These are phyloP conservation scores for Penicillium chermesinum DNA, from an alignment of 495 filamentous ascomycete species.

Conservation along the genomic window DNA sequence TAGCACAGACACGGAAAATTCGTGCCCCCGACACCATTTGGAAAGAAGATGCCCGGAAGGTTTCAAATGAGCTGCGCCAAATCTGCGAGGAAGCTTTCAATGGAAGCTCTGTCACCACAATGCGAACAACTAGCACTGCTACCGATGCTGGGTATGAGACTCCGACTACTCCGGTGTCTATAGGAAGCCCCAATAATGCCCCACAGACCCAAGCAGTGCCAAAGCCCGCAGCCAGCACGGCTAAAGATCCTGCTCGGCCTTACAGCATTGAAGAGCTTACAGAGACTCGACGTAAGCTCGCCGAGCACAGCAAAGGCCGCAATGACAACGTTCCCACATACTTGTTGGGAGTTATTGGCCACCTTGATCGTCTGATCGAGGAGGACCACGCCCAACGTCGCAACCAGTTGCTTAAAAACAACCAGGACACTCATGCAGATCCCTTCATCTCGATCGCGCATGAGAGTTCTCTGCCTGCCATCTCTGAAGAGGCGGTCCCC, in stretches of 20 bases:
- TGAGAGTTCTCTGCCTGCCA: constrained; percentile 45
- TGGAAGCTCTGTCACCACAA: constrained; percentile 54
- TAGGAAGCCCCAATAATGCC: constrained; percentile 22
- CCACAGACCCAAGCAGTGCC: no score
- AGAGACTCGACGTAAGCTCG: constrained; percentile 53
- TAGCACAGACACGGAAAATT: constrained; percentile 34
- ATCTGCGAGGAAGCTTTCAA: constrained; percentile 83
- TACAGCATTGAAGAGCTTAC: constrained; percentile 48
- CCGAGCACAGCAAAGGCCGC: constrained; percentile 38
- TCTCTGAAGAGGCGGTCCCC: constrained; percentile 42
- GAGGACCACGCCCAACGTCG: constrained; percentile 23
- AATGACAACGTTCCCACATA: constrained; percentile 39
- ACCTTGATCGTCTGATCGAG: constrained; percentile 59
- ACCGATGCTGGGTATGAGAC: constrained; percentile 45
- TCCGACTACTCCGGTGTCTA: constrained; percentile 48
- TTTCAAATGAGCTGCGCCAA: constrained; percentile 61
- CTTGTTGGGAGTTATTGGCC: constrained; percentile 54
- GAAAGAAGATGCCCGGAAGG: constrained; percentile 57
- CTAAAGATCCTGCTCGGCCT: constrained; percentile 22
- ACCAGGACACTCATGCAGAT: constrained; percentile 43
- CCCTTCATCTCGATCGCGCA: constrained; percentile 41
- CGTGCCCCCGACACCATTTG: constrained; percentile 46
- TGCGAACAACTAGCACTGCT: constrained; percentile 39
- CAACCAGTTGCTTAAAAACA: constrained; percentile 11
- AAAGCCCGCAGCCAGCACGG: not conserved